Conservation (phyloP, 306 rosid species). For the Oxytropis ochrocephala region DNA sequence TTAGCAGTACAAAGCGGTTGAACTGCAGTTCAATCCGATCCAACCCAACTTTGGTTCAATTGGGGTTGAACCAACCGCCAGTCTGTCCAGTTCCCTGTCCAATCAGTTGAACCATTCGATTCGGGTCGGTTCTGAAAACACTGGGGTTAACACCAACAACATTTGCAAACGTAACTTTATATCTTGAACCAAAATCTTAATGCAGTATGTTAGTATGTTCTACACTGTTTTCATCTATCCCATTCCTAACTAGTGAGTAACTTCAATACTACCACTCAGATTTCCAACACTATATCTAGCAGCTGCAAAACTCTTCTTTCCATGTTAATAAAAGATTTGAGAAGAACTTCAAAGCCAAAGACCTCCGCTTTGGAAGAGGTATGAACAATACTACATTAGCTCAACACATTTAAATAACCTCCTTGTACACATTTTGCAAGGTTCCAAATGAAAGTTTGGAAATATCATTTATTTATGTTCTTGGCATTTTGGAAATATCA, state of each 20-base stretch:
- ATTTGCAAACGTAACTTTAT: background rate
- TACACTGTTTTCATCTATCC: background rate
- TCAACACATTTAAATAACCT: background rate
- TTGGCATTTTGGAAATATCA: background rate
- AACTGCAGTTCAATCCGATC: no score
- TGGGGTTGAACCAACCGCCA: no score
- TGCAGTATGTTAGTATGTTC: background rate
- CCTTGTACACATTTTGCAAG: background rate
- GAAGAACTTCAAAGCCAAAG: background rate
- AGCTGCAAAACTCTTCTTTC: background rate
- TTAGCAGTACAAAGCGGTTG: no score
- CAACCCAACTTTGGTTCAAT: no score
- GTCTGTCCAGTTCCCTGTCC: no score
- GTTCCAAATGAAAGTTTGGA: background rate
- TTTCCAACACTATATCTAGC: background rate
- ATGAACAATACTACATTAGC: background rate
- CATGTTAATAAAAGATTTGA: background rate
- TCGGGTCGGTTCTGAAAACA: no score
- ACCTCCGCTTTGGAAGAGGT: background rate
- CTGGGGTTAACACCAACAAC: background rate
- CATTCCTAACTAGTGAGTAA: background rate
- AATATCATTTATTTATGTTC: background rate
- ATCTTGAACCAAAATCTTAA: background rate
- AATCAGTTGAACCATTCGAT: no score
- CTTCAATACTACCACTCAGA: background rate